Base-by-base conservation (phyloP, 106 monocot species). In the Xerophyta viscosa region DNA sequence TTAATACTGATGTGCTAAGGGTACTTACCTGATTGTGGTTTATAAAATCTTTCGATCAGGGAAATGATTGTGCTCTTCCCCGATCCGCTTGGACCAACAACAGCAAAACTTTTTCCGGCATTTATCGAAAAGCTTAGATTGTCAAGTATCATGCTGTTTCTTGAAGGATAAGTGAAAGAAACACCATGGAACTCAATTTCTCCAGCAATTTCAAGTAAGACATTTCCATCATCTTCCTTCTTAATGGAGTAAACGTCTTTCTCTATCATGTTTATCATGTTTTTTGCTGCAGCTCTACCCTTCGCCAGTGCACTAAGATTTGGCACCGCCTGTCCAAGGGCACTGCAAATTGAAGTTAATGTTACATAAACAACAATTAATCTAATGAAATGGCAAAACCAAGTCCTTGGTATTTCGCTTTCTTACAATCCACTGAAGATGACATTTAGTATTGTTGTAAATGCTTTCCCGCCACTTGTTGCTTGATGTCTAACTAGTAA, bases 381-480 rank as follows among this genome's bases (percentile, higher is more conserved):
- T 4, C 27, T 8, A 54, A 54, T 0, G 31, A n/a, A 54, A 31
- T 24, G n/a, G n/a, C n/a, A n/a, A n/a, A n/a, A n/a, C n/a, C n/a
- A n/a, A n/a, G n/a, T n/a, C n/a, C n/a, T n/a, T n/a, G n/a, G n/a
- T n/a, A n/a, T n/a, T n/a, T n/a, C n/a, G n/a, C n/a, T n/a, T n/a
- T 19, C 79, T 73, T 60, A 79, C 79, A 79, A 58, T 15, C 79
- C 79, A 60, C 79, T 61, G 33, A 79, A 57, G 46, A 79, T 69
- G 19, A 61, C 73, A 59, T 68, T 63, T 19, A 79, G 54, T 24
- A 79, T 73, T 13, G 79, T 68, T 5, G 79, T 73, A 48, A 79
- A 73, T 26, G 73, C 79, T 39, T 79, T 69, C 2, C 69, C 79
- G 44, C 79, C 79, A 65, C 68, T 61, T 2, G 73, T 73, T 25